Base-by-base conservation (phyloP, 1,139 yeast genomes). In the Blastobotrys malaysiensis region DNA sequence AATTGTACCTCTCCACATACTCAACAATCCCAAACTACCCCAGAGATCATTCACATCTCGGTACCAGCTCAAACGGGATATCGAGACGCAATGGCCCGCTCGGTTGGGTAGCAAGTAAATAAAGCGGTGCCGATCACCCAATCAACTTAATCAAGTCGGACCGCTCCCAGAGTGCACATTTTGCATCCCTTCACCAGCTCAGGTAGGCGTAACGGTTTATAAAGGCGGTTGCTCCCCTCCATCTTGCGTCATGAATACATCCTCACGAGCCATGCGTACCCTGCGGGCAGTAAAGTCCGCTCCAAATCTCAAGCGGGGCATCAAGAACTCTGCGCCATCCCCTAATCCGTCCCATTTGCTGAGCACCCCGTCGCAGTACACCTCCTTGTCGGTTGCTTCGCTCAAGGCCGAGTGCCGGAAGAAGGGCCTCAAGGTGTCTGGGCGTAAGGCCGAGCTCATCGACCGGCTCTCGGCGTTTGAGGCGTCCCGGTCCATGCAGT, bases 351-450 rank as follows among this genome's bases (percentile, higher is more conserved):
- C 69, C 24, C 61, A 64, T 39, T 57, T 70, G 45, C 63, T 70
- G 13, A 58, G 64, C 20, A 52, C 60, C n/a, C 55, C 55, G 16
- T 57, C 66, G 13, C 67, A 65, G 51, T 69, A 65, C 58, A 56
- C 66, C 31, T 59, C 66, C 56, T 74, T 80, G 77, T 77, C 79
- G 46, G 69, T 81, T 48, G 75, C 76, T 52, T 73, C 77, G 1
- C 72, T 82, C 58, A 79, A 79, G 61, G 65, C 66, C 52, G 86
- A 82, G 63, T 82, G 86, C 64, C 77, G 77, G 54, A 72, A 71
- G 54, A 76, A 83, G 57, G 85, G 85, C 0, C 66, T 82, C 56
- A 80, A 78, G 60, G 77, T 81, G 0, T 69, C 79, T 24, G 88
- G 88, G 11, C 75, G 74, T 52, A 83, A 82, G 62, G 65, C 76